phyloP scores from a whole-genome alignment of 148 eudicot species.

The Chenopodium album region DNA sequence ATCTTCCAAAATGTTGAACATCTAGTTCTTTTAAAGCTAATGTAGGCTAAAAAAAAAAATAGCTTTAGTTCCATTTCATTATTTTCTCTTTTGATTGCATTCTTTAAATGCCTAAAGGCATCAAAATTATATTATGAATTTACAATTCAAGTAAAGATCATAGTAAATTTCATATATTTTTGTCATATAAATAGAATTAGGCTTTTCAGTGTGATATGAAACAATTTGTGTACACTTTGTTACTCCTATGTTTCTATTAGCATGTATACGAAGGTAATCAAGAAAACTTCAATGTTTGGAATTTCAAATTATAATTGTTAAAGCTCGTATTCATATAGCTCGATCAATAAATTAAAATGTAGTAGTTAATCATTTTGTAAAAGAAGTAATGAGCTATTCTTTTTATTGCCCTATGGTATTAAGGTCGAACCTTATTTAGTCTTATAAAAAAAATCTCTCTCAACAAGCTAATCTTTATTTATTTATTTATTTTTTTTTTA shows the following conservation, averaged over 20 bases:
- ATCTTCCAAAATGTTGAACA: conserved; percentile 30
- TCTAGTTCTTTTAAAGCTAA: neutral
- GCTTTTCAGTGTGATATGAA: neutral
- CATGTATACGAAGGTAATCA: neutral
- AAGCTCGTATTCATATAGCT: no score
- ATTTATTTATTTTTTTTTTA: no score
- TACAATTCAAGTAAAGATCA: neutral
- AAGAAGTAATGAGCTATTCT: no score
- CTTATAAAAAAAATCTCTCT: no score
- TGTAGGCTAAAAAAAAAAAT: neutral
- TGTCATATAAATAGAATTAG: neutral
- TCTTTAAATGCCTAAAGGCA: neutral
- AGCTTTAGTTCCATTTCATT: neutral
- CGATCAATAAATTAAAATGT: no score
- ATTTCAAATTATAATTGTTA: no score
- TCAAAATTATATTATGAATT: neutral
- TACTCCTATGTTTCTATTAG: neutral
- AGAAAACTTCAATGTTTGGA: no score
- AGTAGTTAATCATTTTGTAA: no score
- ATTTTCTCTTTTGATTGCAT: neutral
- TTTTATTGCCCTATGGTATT: no score
- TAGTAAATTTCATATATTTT: neutral
- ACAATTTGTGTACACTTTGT: no score
- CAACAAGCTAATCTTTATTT: no score
- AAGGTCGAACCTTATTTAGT: no score